phyloP scores from a whole-genome alignment of 768 basidiomycete species.

The Mycena polygramma region DNA sequence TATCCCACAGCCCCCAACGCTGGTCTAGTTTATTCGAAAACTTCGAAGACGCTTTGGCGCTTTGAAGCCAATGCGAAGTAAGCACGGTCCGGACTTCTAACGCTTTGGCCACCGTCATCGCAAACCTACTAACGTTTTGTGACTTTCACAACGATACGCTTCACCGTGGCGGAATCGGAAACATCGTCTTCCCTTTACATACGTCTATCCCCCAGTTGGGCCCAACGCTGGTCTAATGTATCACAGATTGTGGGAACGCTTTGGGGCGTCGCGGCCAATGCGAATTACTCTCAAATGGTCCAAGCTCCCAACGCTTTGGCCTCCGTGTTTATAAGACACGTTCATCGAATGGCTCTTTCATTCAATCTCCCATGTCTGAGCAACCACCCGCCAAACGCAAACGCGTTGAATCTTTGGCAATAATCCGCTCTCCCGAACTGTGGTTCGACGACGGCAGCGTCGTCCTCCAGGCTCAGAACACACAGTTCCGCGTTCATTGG shows the following conservation, averaged over 20 bases:
- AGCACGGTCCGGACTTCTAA: neutral
- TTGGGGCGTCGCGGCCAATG: too few relatives aligned
- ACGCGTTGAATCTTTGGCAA: neutral
- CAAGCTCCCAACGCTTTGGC: neutral
- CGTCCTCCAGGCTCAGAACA: constrained; percentile 16
- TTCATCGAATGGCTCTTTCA: neutral
- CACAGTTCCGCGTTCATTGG: constrained; percentile 29
- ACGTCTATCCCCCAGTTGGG: too few relatives aligned
- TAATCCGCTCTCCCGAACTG: neutral
- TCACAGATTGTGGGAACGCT: too few relatives aligned
- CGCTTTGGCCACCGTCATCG: constrained; percentile 11
- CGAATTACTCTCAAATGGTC: neutral
- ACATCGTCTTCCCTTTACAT: too few relatives aligned
- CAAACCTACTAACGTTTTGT: too few relatives aligned
- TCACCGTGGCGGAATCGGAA: too few relatives aligned
- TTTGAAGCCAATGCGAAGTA: neutral
- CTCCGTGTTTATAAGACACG: neutral
- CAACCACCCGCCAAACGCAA: constrained; percentile 13
- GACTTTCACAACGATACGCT: too few relatives aligned
- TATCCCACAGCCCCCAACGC: too few relatives aligned
- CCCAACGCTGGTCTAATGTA: too few relatives aligned
- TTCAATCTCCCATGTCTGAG: constrained; percentile 4
- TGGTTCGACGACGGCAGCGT: constrained; percentile 28
- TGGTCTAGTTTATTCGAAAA: too few relatives aligned
- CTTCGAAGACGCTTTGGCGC: neutral